Base-by-base conservation (phyloP, 768 basidiomycete species). In the Xerocomellus dryophilus region DNA sequence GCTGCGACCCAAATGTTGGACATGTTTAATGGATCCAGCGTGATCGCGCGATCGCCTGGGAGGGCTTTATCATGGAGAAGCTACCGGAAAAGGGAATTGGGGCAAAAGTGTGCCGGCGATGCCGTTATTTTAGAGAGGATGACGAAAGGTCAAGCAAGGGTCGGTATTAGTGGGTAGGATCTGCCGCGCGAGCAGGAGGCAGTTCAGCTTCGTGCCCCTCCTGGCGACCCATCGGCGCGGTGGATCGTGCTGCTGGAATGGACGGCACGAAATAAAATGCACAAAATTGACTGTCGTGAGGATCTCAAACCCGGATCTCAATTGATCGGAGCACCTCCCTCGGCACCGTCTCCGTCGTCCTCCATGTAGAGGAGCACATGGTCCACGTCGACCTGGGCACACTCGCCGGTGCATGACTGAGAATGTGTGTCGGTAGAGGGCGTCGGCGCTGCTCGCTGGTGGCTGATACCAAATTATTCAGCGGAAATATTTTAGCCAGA, bases 1-100 rank as follows among this genome's bases (percentile, higher is more conserved):
- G 94, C 90, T 42, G 94, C 94, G 34, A 97, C 82, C 94, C 94
- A 97, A 42, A 97, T 86, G 72, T 95, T 71, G 47, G 59, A 18
- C 73, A 71, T 74, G 68, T 67, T 29, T 48, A 41, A 59, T 55
- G n/a, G 55, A 36, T 32, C 31, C 35, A n/a, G 35, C 43, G 44
- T 14, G 51, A 67, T 65, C 61, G 58, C 61, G 58, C 58, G 58
- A 60, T 65, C 56, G 60, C 41, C 51, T 29, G 23, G 7, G 43
- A 25, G 34, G 48, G 20, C 42, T 40, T 56, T 65, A 56, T 60
- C 53, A 35, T 39, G 32, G 54, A 60, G 59, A 66, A 60, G 60
- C 11, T 14, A 1, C 45, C 54, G 1, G 40, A 59, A 70, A 66
- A 61, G 68, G 67, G n/a, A 70, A 70, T 61, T 53, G 0, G 35